A percentile compares a stretch with the other conserved stretches of the same genome.
Evolutionary conservation across 1,284 basidiomycete genomes (phyloP).

Genomic region (Ceratobasidium sp.): DNA sequence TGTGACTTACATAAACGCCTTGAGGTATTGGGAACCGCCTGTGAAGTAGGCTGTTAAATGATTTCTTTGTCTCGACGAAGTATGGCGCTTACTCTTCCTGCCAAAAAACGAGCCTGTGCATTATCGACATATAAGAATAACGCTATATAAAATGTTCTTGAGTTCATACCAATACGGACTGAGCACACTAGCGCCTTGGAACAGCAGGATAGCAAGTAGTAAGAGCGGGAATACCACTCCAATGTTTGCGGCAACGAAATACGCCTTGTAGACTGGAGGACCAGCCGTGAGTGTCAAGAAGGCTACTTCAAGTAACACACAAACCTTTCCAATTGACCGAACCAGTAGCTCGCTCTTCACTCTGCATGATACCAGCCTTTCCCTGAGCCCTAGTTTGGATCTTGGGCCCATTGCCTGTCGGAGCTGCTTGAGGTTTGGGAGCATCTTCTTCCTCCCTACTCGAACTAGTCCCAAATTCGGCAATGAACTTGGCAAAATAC

Average conservation of each 20-base stretch:
- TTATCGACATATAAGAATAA: background rate
- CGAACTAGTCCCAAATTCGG: slow-evolving; percentile 73
- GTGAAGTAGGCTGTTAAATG: background rate
- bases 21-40: slow-evolving; percentile 67
- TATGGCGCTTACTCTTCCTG: slow-evolving; percentile 1
- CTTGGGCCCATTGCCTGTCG: slow-evolving; percentile 26
- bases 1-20: slow-evolving; percentile 68
- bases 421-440: slow-evolving; percentile 30
- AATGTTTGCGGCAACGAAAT: slow-evolving; percentile 33
- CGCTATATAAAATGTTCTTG: background rate
- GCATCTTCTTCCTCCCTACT: slow-evolving; percentile 48
- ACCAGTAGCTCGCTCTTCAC: slow-evolving; percentile 75
- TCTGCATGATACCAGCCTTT: slow-evolving; percentile 72
- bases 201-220: slow-evolving; percentile 31
- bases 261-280: slow-evolving; percentile 8
- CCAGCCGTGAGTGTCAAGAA: background rate
- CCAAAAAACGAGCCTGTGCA: slow-evolving; percentile 31
- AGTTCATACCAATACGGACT: slow-evolving; percentile 33
- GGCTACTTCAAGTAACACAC: slow-evolving; percentile 39
- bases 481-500: slow-evolving; percentile 79
- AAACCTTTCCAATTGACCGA: slow-evolving; percentile 70
- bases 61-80: background rate
- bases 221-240: slow-evolving; percentile 34
- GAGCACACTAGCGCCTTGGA: slow-evolving; percentile 33
- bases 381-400: background rate